Evolutionary conservation across 441 rosid genomes (phyloP).

Genomic region (Corymbia citriodora): DNA sequence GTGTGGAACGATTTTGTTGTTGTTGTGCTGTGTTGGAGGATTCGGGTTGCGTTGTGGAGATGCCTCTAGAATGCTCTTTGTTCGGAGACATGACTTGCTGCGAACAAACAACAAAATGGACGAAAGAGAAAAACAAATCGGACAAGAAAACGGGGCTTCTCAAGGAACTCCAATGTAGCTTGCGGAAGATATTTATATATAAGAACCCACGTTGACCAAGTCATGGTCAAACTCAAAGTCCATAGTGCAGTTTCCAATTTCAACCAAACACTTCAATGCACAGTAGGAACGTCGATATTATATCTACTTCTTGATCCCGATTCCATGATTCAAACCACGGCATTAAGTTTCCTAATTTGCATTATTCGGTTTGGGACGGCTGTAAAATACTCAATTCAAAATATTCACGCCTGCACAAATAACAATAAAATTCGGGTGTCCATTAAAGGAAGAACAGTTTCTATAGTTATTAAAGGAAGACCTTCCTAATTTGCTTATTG

Average conservation of each 20-base stretch:
- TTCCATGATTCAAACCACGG: background rate
- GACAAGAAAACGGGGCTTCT: too few species aligned
- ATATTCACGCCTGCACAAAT: too few species aligned
- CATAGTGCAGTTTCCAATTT: too few species aligned
- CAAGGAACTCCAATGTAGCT: too few species aligned
- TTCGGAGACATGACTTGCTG: background rate
- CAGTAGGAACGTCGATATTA: too few species aligned
- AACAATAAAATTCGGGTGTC: background rate
- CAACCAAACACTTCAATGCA: too few species aligned
- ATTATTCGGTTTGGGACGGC: background rate
- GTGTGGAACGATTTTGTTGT: background rate
- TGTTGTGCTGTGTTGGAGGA: background rate
- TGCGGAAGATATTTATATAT: too few species aligned
- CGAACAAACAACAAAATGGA: too few species aligned
- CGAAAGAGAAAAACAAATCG: background rate
- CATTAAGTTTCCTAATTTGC: background rate
- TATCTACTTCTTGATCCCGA: too few species aligned
- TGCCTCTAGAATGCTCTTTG: background rate
- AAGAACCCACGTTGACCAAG: too few species aligned
- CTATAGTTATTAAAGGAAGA: background rate
- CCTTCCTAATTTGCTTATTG: background rate
- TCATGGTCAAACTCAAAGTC: too few species aligned
- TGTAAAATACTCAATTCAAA: background rate
- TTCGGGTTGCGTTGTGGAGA: background rate
- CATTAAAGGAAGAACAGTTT: background rate